These are phyloP conservation scores for Chlamydomonas eustigma DNA, from an alignment of 139 green algal genomes.

Conservation along the genomic window DNA sequence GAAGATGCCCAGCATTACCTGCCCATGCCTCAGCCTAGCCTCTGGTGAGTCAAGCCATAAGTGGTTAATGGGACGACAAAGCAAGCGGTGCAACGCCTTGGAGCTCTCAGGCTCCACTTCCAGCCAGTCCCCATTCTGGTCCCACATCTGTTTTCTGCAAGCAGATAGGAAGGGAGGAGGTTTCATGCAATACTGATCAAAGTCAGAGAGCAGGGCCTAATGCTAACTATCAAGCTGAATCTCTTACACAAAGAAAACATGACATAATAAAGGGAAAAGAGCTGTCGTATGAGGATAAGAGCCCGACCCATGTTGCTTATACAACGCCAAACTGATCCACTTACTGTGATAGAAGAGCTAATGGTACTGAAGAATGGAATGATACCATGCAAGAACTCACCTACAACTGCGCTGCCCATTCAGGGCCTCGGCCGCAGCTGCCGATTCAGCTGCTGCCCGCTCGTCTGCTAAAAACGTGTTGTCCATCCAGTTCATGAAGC, in stretches of 20 bases:
- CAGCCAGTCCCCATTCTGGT: constrained; percentile 56
- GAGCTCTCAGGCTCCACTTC: constrained; percentile 37
- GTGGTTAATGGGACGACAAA: constrained; percentile 52
- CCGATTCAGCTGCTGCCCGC: not conserved
- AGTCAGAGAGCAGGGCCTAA: no score
- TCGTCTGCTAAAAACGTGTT: constrained; percentile 42
- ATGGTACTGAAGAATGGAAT: no score
- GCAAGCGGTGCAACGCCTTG: constrained; percentile 38
- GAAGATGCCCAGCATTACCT: constrained; percentile 12
- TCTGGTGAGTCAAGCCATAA: constrained; percentile 61
- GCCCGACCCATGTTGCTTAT: no score
- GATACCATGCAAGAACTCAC: no score
- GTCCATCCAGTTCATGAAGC: constrained; percentile 54
- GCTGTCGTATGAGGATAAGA: no score
- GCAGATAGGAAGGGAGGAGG: no score
- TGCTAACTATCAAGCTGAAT: no score
- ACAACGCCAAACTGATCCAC: no score
- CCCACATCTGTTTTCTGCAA: constrained; percentile 33
- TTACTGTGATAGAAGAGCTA: no score
- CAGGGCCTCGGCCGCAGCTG: not conserved
- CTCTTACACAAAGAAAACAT: no score
- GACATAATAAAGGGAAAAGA: no score
- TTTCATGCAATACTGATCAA: no score
- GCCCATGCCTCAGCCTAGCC: constrained; percentile 4
- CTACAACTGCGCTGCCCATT: not conserved